Percentiles rank a stretch among this genome's conserved stretches.
Conservation (phyloP, 495 filamentous ascomycete species). For the Penicillium roqueforti region DNA sequence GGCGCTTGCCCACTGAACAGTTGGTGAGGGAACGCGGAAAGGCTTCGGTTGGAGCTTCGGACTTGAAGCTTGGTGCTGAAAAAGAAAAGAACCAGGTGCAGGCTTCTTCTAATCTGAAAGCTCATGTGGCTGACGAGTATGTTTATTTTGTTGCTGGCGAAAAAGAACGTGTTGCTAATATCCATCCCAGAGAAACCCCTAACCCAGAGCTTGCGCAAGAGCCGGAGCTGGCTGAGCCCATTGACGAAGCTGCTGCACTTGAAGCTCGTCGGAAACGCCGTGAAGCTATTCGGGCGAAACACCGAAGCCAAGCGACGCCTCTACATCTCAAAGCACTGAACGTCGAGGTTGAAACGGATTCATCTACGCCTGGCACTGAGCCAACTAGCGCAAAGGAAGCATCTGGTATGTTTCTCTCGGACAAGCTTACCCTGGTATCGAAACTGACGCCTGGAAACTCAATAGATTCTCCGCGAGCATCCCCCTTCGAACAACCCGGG, state of each 20-base stretch:
- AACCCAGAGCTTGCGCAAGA: slow-evolving; percentile 23
- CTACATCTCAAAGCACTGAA: slow-evolving; percentile 74
- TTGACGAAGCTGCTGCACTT: slow-evolving; percentile 76
- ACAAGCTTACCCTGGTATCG: neutral
- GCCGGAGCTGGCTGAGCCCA: slow-evolving; percentile 38
- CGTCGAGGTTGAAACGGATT: slow-evolving; percentile 49
- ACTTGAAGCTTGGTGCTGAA: slow-evolving; percentile 63
- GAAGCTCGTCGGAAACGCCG: slow-evolving; percentile 82
- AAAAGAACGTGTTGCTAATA: slow-evolving; percentile 10
- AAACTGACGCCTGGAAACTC: slow-evolving; percentile 2
- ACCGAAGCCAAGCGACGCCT: slow-evolving; percentile 66
- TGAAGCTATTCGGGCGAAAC: slow-evolving; percentile 84
- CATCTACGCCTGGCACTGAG: slow-evolving; percentile 50
- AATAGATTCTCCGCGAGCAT: slow-evolving; percentile 26
- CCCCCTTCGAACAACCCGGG: slow-evolving; percentile 45
- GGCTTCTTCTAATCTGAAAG: slow-evolving; percentile 26
- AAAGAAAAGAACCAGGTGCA: slow-evolving; percentile 57
- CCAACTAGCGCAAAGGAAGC: slow-evolving; percentile 23
- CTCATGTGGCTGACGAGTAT: slow-evolving; percentile 40
- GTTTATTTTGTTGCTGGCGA: slow-evolving; percentile 15
- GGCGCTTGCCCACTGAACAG: slow-evolving; percentile 48
- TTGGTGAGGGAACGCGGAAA: slow-evolving; percentile 66
- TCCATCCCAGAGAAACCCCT: slow-evolving; percentile 9
- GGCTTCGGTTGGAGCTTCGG: slow-evolving; percentile 50
- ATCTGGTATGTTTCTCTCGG: slow-evolving; percentile 24